Conservation (phyloP, 106 monocot species). For the Phalaenopsis equestris region DNA sequence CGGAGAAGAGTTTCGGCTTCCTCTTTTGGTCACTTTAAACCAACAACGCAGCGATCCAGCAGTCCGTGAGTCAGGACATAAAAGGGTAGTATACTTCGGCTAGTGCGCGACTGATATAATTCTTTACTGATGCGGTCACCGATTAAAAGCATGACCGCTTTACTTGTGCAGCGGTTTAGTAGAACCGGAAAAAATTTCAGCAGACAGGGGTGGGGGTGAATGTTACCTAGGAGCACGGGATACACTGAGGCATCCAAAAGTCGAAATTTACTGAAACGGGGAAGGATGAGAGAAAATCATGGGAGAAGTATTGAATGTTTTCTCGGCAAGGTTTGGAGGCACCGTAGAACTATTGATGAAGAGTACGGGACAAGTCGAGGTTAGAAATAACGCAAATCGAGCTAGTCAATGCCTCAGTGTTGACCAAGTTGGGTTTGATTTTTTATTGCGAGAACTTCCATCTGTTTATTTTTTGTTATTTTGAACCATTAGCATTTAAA, state of each 20-base stretch:
- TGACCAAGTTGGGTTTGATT: neutral
- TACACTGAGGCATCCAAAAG: neutral
- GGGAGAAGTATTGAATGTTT: neutral
- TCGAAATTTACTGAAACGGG: conserved; percentile 6
- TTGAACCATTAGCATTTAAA: too few relatives aligned
- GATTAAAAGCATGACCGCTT: neutral
- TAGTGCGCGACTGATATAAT: neutral
- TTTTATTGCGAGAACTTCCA: too few relatives aligned
- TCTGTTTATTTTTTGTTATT: too few relatives aligned
- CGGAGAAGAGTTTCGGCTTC: neutral
- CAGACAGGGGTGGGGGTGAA: neutral
- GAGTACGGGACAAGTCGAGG: neutral
- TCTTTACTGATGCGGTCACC: neutral
- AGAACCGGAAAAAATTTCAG: neutral
- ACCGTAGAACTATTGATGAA: neutral
- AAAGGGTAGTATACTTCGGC: neutral
- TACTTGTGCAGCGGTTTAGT: neutral
- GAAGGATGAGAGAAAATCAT: neutral
- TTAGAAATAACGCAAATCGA: neutral
- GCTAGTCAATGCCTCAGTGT: neutral
- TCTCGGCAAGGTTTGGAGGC: neutral
- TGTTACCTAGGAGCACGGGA: neutral
- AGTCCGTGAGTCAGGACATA: neutral
- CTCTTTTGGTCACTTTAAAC: neutral
- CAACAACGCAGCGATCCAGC: neutral